Conservation (phyloP, 768 basidiomycete species). For the Hygrophorus russula region DNA sequence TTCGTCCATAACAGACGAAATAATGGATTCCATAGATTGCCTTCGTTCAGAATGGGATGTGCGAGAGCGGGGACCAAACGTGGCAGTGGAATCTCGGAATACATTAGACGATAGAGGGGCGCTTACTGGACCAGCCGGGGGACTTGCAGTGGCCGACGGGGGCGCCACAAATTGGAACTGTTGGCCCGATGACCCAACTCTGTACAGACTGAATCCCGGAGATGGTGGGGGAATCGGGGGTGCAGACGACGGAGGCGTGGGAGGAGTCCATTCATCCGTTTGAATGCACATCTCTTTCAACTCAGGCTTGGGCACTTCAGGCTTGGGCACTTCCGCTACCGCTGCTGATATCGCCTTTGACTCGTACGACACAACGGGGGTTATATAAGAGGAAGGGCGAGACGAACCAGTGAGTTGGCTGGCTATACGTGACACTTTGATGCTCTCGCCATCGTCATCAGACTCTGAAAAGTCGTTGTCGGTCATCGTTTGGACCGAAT, state of each 20-base stretch:
- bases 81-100: constrained; percentile 41
- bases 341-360: constrained; percentile 16
- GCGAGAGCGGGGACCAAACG: constrained; percentile 37
- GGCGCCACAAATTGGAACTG: constrained; percentile 60
- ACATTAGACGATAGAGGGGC: constrained; percentile 20
- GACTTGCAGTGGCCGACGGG: constrained; percentile 26
- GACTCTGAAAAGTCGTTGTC: constrained; percentile 56
- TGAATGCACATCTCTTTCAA: constrained; percentile 68
- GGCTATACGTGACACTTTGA: constrained; percentile 49
- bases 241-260: constrained; percentile 17
- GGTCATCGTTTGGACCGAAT: constrained; percentile 61
- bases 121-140: constrained; percentile 28
- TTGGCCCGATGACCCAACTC: constrained; percentile 37
- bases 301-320: constrained; percentile 60
- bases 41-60: constrained; percentile 49
- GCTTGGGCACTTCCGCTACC: constrained; percentile 32
- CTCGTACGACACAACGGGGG: constrained; percentile 36
- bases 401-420: constrained; percentile 19
- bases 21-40: constrained; percentile 61
- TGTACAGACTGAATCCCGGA: constrained; percentile 29
- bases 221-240: constrained; percentile 17
- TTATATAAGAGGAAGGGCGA: constrained; percentile 23
- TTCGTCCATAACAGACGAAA: constrained; percentile 39
- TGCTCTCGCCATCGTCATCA: constrained; percentile 58
- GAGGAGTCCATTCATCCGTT: constrained; percentile 62